These are phyloP conservation scores for Alternaria longipes DNA, from an alignment of 2,329 filamentous ascomycete genomes.

Conservation along the genomic window DNA sequence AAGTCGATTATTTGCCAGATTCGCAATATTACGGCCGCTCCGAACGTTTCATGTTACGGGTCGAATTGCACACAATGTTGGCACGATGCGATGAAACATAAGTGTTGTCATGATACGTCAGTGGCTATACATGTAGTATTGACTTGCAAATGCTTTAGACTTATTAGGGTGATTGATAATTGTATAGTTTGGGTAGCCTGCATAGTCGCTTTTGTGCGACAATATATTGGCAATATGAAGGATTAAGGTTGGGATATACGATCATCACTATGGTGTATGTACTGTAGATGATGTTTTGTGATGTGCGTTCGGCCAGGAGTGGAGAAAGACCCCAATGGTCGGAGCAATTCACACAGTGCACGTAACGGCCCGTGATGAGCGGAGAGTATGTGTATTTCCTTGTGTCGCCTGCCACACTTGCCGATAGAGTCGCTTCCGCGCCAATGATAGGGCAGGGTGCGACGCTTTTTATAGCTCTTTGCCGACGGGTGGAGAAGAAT, in stretches of 20 bases:
- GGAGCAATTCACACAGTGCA: slow-evolving; percentile 12
- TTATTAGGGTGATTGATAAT: not conserved
- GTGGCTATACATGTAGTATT: not conserved
- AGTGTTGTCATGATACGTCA: not conserved
- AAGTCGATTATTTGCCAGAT: not conserved
- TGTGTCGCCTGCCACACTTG: slow-evolving; percentile 33
- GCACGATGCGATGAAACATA: not conserved
- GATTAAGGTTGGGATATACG: not conserved
- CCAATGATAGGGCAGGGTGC: slow-evolving; percentile 29
- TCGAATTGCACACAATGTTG: not conserved
- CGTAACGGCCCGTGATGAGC: slow-evolving; percentile 24
- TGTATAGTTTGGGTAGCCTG: not conserved
- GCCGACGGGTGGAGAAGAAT: slow-evolving; percentile 18
- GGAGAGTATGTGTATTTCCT: slow-evolving; percentile 33
- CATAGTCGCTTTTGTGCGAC: slow-evolving; percentile 1
- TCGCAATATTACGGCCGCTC: slow-evolving; percentile 7
- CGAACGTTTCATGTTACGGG: slow-evolving; percentile 18
- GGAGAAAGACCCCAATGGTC: slow-evolving; percentile 8
- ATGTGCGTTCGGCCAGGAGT: slow-evolving; percentile 4
- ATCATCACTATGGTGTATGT: slow-evolving; percentile 8
- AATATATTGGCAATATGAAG: slow-evolving; percentile 19
- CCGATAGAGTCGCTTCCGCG: slow-evolving; percentile 22
- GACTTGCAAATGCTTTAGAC: not conserved
- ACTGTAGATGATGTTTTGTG: not conserved
- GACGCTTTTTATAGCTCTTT: slow-evolving; percentile 36